Base-by-base conservation (phyloP, 148 eudicot species). In the Amaranthus palmeri region DNA sequence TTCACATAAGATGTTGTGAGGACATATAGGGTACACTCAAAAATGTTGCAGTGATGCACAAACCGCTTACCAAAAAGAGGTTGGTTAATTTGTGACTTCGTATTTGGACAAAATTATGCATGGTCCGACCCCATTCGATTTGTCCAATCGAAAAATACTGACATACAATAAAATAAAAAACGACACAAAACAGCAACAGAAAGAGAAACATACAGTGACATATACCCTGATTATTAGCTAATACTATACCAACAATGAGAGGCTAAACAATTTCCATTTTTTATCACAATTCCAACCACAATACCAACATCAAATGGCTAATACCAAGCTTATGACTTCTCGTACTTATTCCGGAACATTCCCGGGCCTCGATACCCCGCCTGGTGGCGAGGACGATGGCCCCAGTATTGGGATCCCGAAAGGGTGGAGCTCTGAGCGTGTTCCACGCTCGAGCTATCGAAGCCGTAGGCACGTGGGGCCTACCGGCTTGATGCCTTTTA, bases 381-480 rank as follows among this genome's bases (percentile, higher is more conserved):
- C 69, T 10, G 41, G 63, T 66, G 63, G 71, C 57, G 82, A 79
- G 61, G 78, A 73, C 62, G 58, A 65, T 0, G 68, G 40, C 36
- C 63, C 44, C 58, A 69, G 72, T 43, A 4, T n/a, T 41, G 77
- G 77, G 46, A 18, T 78, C 44, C 86, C 81, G 4, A 87, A 85
- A 78, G 86, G 91, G 2, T 93, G 98, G 98, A 77, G 85, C 74
- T 91, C 98, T 4, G 98, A 93, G 68, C 82, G 97, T 18, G 88
- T 91, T 3, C 90, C 97, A 0, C 72, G 77, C 18, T 84, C 90
- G 0, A 67, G 82, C 11, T 55, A 84, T 58, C 74, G 77, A 45
- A 79, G 77, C 64, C 72, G 82, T 15, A 75, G 87, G 68, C 86
- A 84, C 46, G 77, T 83, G 63, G 83, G 75, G 6, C 74, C 88